Evolutionary conservation across 2,329 filamentous ascomycete genomes (phyloP).

Genomic region (Alternaria dauci): DNA sequence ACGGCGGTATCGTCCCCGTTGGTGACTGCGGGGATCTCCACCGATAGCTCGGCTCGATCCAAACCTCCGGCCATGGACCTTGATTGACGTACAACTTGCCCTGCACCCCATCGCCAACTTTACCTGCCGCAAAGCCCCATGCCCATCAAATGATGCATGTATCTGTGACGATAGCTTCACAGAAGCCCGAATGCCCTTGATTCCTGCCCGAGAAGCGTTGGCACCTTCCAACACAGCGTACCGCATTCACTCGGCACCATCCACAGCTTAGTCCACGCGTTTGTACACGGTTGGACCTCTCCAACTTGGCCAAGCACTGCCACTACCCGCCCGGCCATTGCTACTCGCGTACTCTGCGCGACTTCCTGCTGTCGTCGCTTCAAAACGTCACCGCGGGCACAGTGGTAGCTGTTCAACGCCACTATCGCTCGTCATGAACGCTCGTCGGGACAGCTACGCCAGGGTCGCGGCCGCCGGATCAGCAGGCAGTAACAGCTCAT

Average conservation of each 20-base stretch:
- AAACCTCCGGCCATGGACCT: slow-evolving; percentile 15
- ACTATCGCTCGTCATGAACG: slow-evolving; percentile 21
- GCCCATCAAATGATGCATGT: slow-evolving; percentile 40
- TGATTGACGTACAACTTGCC: slow-evolving; percentile 11
- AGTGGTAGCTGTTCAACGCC: slow-evolving; percentile 50
- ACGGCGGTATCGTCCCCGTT: slow-evolving; percentile 21
- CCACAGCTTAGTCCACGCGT: slow-evolving; percentile 17
- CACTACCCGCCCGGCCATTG: slow-evolving; percentile 34
- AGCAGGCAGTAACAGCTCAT: slow-evolving; percentile 41
- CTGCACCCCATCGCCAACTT: slow-evolving; percentile 13
- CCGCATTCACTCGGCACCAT: slow-evolving; percentile 22
- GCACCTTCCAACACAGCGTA: slow-evolving; percentile 28
- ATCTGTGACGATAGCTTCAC: slow-evolving; percentile 32
- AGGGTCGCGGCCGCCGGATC: slow-evolving; percentile 66
- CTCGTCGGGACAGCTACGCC: slow-evolving; percentile 57
- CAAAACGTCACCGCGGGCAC: slow-evolving; percentile 38
- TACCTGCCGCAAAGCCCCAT: slow-evolving; percentile 11
- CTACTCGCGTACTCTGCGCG: slow-evolving; percentile 6
- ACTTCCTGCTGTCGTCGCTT: slow-evolving; percentile 6
- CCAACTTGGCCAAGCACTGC: not conserved
- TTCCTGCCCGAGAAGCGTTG: slow-evolving; percentile 20
- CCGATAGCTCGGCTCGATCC: slow-evolving; percentile 21
- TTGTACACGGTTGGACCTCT: slow-evolving; percentile 16
- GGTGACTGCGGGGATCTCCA: slow-evolving; percentile 18
- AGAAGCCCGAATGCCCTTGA: slow-evolving; percentile 39